Evolutionary conservation across 176 grass and related monocot species (phyloP).

Genomic region (Chrysopogon serrulatus): DNA sequence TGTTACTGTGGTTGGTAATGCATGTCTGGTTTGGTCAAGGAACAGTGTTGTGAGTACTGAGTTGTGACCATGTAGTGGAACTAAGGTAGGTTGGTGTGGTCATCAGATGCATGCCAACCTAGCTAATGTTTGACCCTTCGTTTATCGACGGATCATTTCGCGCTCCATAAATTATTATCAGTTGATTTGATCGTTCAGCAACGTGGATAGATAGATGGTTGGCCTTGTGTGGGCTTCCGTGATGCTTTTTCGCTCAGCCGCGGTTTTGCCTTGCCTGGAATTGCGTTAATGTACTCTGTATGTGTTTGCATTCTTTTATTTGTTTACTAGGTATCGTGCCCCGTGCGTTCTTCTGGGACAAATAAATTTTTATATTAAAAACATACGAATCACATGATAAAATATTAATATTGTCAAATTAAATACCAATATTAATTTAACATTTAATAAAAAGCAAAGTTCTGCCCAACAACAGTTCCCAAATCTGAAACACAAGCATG

Average conservation of each 20-base stretch:
- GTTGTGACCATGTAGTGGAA: constrained; percentile 17
- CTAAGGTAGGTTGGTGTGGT: constrained; percentile 4
- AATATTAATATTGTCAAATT: too few species aligned
- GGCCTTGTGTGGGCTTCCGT: neutral
- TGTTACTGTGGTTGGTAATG: neutral
- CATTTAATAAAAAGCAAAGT: too few species aligned
- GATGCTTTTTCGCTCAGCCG: constrained; percentile 17
- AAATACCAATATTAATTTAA: too few species aligned
- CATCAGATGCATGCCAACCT: neutral
- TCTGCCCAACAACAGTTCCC: too few species aligned
- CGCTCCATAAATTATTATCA: neutral
- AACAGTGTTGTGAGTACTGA: neutral
- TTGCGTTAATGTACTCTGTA: neutral
- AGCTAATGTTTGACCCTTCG: constrained; percentile 17
- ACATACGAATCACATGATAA: too few species aligned
- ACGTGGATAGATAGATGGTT: neutral
- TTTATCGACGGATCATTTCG: constrained; percentile 6
- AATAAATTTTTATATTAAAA: too few species aligned
- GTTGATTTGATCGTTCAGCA: constrained; percentile 19
- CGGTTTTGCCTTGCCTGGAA: neutral
- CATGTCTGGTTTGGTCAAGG: neutral
- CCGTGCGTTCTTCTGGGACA: too few species aligned
- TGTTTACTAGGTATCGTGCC: too few species aligned
- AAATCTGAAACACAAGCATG: too few species aligned
- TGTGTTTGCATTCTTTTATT: neutral